These are phyloP conservation scores for Xylaria cubensis DNA, from an alignment of 495 filamentous ascomycete genomes.

Conservation along the genomic window DNA sequence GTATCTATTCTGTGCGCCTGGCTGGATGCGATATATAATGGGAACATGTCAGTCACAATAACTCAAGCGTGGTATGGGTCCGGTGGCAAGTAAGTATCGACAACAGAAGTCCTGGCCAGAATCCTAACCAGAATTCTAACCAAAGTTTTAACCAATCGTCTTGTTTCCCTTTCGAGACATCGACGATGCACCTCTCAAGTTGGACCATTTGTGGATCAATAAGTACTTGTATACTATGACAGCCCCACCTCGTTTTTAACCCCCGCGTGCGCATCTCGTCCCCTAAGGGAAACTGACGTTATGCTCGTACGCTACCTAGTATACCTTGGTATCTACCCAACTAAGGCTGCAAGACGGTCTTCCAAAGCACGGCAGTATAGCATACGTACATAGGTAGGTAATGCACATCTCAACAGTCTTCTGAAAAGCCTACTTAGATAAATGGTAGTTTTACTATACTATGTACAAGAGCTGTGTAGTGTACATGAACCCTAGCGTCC, in stretches of 20 bases:
- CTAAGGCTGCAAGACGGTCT: background rate
- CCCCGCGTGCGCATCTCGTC: background rate
- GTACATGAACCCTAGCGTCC: background rate
- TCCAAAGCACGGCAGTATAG: background rate
- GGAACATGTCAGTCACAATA: background rate
- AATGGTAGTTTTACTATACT: background rate
- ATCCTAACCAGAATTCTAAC: too few relatives aligned
- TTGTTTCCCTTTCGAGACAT: background rate
- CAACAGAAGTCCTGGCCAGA: background rate
- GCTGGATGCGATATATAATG: too few relatives aligned
- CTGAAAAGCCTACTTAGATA: background rate
- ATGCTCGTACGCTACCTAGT: too few relatives aligned
- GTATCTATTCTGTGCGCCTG: too few relatives aligned
- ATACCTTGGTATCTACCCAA: too few relatives aligned
- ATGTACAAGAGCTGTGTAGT: conserved; percentile 4
- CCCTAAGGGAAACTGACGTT: background rate
- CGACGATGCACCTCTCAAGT: conserved; percentile 2
- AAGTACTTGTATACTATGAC: too few relatives aligned
- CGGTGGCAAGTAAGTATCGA: background rate
- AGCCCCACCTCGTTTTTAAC: background rate
- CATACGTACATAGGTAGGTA: background rate
- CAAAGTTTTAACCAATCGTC: conserved; percentile 7
- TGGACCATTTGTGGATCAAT: background rate
- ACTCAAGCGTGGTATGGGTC: background rate
- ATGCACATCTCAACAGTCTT: too few relatives aligned